Percentiles rank a stretch among this genome's conserved stretches.
Conservation (phyloP, 192 early-diverging fungal species). For the Mortierella antarctica region DNA sequence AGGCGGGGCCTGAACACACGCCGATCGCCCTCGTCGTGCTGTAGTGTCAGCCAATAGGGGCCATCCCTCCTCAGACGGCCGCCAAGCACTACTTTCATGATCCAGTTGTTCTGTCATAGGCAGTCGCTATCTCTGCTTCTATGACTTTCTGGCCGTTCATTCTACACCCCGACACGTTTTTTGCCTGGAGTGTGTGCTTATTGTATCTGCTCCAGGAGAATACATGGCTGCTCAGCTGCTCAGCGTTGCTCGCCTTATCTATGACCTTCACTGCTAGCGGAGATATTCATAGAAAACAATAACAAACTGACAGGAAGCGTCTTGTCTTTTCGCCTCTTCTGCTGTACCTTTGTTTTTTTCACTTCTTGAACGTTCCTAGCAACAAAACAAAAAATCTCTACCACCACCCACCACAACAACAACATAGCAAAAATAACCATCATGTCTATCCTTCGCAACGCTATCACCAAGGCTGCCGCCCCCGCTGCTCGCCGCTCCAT, state of each 20-base stretch:
- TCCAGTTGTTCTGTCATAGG: background rate
- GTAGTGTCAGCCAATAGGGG: background rate
- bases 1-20: constrained; percentile 10
- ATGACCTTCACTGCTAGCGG: background rate
- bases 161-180: constrained; percentile 8
- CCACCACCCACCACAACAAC: background rate
- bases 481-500: constrained; percentile 25
- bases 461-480: constrained; percentile 21
- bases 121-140: background rate
- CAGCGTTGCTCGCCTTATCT: too few relatives aligned
- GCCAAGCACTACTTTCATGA: too few relatives aligned
- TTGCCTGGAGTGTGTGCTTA: too few relatives aligned
- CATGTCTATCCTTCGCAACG: constrained; percentile 30
- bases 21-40: background rate
- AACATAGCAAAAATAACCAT: constrained; percentile 4
- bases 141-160: constrained; percentile 13
- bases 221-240: background rate
- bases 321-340: background rate
- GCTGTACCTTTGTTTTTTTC: background rate
- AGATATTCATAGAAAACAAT: background rate
- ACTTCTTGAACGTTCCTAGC: background rate
- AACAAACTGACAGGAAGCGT: constrained; percentile 1
- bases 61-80: background rate
- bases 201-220: too few relatives aligned
- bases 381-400: background rate